Conservation (phyloP, 805 yeast species). For the Ogataea trehalophila region DNA sequence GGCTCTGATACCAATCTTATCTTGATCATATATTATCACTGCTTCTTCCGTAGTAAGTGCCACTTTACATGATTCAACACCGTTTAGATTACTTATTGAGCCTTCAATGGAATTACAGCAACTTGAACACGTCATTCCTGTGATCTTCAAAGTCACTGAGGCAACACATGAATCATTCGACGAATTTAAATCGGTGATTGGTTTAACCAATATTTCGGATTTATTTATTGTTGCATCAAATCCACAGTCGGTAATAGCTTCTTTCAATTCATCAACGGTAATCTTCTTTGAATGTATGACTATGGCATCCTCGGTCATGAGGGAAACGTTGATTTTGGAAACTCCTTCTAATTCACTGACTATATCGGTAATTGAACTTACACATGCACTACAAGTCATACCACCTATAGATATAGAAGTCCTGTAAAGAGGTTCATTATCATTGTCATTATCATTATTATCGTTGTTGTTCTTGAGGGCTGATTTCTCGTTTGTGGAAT, state of each 20-base stretch:
- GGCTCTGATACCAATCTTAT: conserved; percentile 55
- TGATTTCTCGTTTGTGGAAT: not conserved
- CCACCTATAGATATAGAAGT: conserved; percentile 41
- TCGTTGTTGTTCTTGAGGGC: not conserved
- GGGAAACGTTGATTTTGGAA: conserved; percentile 51
- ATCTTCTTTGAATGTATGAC: conserved; percentile 39
- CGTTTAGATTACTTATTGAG: conserved; percentile 39
- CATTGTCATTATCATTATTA: not conserved
- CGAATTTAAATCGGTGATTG: not conserved
- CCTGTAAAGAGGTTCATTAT: conserved; percentile 1
- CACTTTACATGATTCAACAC: conserved; percentile 46
- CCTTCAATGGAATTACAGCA: conserved; percentile 47
- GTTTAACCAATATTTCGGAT: conserved; percentile 20
- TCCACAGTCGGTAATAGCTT: conserved; percentile 44
- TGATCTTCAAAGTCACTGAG: conserved; percentile 32
- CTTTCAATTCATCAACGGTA: conserved; percentile 35
- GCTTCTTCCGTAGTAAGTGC: conserved; percentile 53
- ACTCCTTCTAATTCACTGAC: conserved; percentile 50
- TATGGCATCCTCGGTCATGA: conserved; percentile 66
- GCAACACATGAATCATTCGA: not conserved
- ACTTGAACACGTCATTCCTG: conserved; percentile 60
- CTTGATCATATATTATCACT: conserved; percentile 45
- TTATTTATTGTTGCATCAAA: conserved; percentile 44
- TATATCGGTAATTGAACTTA: conserved; percentile 55
- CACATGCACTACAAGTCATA: conserved; percentile 87